These are phyloP conservation scores for Isatis tinctoria DNA, from an alignment of 345 rosid species.

Conservation along the genomic window DNA sequence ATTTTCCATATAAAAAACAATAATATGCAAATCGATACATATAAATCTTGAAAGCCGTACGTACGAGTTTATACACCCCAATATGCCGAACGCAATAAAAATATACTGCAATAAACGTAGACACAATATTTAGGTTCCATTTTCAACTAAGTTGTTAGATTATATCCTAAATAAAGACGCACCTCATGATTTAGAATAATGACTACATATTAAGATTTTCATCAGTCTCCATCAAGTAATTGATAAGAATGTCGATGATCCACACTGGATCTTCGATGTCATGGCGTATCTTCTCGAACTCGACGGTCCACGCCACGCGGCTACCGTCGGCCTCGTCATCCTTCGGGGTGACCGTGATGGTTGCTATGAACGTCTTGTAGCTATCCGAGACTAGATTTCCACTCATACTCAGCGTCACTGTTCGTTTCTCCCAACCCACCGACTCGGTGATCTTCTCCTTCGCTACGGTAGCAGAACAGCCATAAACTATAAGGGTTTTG, in stretches of 20 bases:
- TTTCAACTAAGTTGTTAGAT: not conserved
- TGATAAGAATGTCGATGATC: conserved; percentile 13
- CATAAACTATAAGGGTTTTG: not conserved
- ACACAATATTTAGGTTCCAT: not conserved
- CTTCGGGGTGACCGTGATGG: not conserved
- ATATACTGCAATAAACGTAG: not conserved
- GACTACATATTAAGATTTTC: not conserved
- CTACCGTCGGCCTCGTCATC: not conserved
- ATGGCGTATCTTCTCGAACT: not conserved
- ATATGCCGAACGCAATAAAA: not conserved
- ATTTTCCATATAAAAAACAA: not conserved
- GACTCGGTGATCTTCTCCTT: not conserved
- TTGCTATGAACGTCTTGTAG: conserved; percentile 9
- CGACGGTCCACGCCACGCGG: not conserved
- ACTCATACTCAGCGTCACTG: conserved; percentile 4
- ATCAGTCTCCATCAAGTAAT: conserved; percentile 1
- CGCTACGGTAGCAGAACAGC: not conserved
- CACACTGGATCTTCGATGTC: not conserved
- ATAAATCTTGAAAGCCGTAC: not conserved
- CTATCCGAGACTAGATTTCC: conserved; percentile 3
- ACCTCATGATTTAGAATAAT: not conserved
- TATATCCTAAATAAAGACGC: not conserved
- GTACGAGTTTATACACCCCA: not conserved
- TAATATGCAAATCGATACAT: not conserved
- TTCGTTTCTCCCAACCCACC: conserved; percentile 5